These are phyloP conservation scores for Karstenula rhodostoma DNA, from an alignment of 2,329 filamentous ascomycete species.

Conservation along the genomic window DNA sequence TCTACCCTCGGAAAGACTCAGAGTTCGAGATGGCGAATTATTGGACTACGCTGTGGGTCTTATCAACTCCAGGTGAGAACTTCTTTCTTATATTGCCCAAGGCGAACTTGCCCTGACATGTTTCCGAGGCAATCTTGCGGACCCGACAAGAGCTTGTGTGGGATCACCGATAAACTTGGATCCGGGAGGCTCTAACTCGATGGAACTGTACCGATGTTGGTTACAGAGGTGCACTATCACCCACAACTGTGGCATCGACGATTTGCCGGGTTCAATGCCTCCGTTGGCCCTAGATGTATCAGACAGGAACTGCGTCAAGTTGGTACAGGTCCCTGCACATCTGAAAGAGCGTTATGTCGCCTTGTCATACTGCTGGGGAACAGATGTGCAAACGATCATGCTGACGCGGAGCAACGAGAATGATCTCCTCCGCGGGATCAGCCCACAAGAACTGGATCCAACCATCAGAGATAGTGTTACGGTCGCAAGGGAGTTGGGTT, in stretches of 20 bases:
- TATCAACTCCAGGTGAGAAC: neutral
- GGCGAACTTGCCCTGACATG: neutral
- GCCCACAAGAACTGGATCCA: neutral
- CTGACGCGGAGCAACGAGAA: neutral
- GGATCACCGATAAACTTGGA: neutral
- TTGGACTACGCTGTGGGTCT: neutral
- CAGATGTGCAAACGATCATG: neutral
- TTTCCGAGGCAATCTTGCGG: neutral
- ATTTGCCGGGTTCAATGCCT: neutral
- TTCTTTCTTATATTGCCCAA: neutral
- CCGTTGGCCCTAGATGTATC: neutral
- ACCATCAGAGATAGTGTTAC: neutral
- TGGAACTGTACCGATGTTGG: neutral
- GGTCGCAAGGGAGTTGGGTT: neutral
- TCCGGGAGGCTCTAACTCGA: neutral
- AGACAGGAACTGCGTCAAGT: neutral
- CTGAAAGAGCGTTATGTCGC: neutral
- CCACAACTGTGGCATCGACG: neutral
- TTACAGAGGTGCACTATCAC: neutral
- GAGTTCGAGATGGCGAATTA: neutral
- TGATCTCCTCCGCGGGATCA: neutral
- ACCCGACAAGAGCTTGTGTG: neutral
- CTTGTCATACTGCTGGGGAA: neutral
- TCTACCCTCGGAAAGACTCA: neutral
- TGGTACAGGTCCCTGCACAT: neutral